These are phyloP conservation scores for Potentilla sterilis DNA, from an alignment of 306 rosid species.

Conservation along the genomic window DNA sequence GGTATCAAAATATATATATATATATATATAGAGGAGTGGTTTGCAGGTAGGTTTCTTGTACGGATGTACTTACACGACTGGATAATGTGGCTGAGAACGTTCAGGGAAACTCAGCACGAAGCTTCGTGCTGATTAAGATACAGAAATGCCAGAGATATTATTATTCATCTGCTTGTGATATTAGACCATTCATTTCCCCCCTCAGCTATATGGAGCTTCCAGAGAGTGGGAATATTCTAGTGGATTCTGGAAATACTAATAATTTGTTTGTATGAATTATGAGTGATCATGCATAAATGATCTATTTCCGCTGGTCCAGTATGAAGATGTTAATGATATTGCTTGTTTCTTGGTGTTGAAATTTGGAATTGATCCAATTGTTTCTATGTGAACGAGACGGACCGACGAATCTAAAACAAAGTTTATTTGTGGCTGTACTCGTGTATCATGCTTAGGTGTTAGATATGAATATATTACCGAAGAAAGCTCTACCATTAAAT, in stretches of 20 bases:
- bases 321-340: not conserved
- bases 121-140: not conserved
- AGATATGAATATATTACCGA: not conserved
- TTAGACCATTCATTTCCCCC: too few relatives aligned
- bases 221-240: not conserved
- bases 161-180: not conserved
- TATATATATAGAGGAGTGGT: too few relatives aligned
- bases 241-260: not conserved
- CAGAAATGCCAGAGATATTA: not conserved
- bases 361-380: not conserved
- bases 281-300: not conserved
- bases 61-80: not conserved
- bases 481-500: not conserved
- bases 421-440: not conserved
- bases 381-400: not conserved
- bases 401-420: not conserved
- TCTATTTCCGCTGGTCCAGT: not conserved
- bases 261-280: not conserved
- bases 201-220: not conserved
- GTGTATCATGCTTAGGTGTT: not conserved
- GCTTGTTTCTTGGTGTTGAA: not conserved
- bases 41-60: not conserved
- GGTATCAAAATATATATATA: too few relatives aligned
- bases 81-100: not conserved
- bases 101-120: constrained; percentile 6